A percentile compares a stretch with the other conserved stretches of the same genome.
Conservation (phyloP, 495 filamentous ascomycete genomes). For the Talaromyces borbonicus region DNA sequence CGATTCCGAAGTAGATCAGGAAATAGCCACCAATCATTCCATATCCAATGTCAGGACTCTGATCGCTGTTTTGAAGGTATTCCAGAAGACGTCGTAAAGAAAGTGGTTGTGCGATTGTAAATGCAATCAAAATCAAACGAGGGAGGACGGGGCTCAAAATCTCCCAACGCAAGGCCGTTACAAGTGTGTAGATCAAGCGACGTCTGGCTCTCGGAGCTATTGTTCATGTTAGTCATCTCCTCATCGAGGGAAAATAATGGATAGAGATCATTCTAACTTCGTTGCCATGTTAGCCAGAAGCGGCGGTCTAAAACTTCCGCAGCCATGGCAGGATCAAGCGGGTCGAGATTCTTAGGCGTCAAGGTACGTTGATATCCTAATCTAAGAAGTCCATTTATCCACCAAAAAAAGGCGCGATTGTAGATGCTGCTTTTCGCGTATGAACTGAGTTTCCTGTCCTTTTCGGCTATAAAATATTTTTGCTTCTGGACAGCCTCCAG, state of each 20-base stretch:
- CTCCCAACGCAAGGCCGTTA: slow-evolving; percentile 19
- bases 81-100: slow-evolving; percentile 35
- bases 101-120: slow-evolving; percentile 47
- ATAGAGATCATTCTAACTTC: background rate
- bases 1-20: slow-evolving; percentile 52
- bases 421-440: slow-evolving; percentile 42
- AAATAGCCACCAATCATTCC: slow-evolving; percentile 56
- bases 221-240: background rate
- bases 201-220: background rate
- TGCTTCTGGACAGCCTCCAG: slow-evolving; percentile 46
- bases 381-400: slow-evolving; percentile 41
- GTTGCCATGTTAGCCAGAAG: slow-evolving; percentile 10
- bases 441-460: slow-evolving; percentile 28
- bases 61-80: slow-evolving; percentile 15
- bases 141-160: slow-evolving; percentile 36
- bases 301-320: slow-evolving; percentile 15
- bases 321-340: slow-evolving; percentile 16
- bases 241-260: background rate
- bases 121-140: slow-evolving; percentile 36
- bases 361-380: slow-evolving; percentile 25
- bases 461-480: slow-evolving; percentile 27
- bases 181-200: slow-evolving; percentile 8
- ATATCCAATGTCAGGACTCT: slow-evolving; percentile 33
- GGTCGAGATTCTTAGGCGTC: slow-evolving; percentile 19
- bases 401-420: slow-evolving; percentile 39